Evolutionary conservation across 2,329 filamentous ascomycete species (phyloP).

Genomic region (Diplodia mutila): DNA sequence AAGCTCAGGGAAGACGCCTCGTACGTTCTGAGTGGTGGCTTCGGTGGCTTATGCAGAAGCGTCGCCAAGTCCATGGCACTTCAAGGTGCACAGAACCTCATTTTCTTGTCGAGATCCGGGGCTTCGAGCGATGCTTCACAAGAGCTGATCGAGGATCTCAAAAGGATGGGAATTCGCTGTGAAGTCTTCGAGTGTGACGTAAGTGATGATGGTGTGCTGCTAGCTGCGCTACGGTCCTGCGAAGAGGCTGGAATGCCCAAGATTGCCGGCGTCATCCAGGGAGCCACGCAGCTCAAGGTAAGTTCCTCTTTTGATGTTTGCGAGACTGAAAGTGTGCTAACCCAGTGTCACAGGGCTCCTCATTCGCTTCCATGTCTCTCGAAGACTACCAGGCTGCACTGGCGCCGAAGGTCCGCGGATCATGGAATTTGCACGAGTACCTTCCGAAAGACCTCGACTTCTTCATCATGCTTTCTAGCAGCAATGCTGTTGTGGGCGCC

Average conservation of each 20-base stretch:
- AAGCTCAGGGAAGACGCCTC: slow-evolving; percentile 5
- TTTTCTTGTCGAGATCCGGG: slow-evolving; percentile 34
- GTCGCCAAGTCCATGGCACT: slow-evolving; percentile 35
- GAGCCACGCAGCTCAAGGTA: slow-evolving; percentile 34
- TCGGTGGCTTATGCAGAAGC: slow-evolving; percentile 35
- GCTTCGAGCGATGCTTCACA: slow-evolving; percentile 29
- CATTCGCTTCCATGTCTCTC: slow-evolving; percentile 26
- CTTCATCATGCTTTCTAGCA: slow-evolving; percentile 34
- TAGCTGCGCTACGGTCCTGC: background rate
- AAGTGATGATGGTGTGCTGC: slow-evolving; percentile 4
- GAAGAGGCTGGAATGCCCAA: slow-evolving; percentile 21
- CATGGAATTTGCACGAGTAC: slow-evolving; percentile 36
- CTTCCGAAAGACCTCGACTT: slow-evolving; percentile 33
- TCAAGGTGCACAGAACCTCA: slow-evolving; percentile 34
- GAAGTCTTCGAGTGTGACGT: slow-evolving; percentile 21
- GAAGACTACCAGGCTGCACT: slow-evolving; percentile 27
- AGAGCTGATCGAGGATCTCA: slow-evolving; percentile 4
- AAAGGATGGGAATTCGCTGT: slow-evolving; percentile 1
- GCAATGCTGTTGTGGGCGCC: slow-evolving; percentile 27
- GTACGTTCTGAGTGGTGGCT: slow-evolving; percentile 37
- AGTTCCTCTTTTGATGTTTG: background rate
- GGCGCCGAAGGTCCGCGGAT: slow-evolving; percentile 41
- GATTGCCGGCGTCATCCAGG: slow-evolving; percentile 34
- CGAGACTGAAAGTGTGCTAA: slow-evolving; percentile 15
- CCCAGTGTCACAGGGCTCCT: slow-evolving; percentile 7